Percentiles rank a stretch among this genome's conserved stretches.
Conservation (phyloP, 1,284 basidiomycete genomes). For the Malassezia equina region DNA sequence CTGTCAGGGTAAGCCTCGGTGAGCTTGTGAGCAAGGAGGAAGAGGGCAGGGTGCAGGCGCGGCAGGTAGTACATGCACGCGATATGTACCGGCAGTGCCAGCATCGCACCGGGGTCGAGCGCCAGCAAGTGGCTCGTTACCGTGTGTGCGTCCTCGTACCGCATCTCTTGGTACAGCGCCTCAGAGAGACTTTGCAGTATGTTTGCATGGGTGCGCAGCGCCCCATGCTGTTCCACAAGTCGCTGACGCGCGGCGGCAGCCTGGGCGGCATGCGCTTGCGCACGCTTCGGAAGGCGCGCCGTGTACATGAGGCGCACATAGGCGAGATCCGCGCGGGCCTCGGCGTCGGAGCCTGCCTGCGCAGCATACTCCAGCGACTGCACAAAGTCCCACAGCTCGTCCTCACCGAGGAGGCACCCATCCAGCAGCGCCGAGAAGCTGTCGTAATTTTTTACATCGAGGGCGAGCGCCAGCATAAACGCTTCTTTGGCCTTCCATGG, state of each 20-base stretch:
- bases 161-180: conserved; percentile 71
- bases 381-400: conserved; percentile 76
- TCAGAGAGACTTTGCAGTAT: conserved; percentile 85
- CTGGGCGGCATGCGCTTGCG: conserved; percentile 16
- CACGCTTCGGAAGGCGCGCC: conserved; percentile 69
- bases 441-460: conserved; percentile 97
- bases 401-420: conserved; percentile 56
- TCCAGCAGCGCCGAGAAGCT: conserved; percentile 81
- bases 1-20: conserved; percentile 81
- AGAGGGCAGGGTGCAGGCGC: conserved; percentile 79
- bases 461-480: conserved; percentile 83
- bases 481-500: conserved; percentile 77
- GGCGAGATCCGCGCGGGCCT: conserved; percentile 61
- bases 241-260: conserved; percentile 50
- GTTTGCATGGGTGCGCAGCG: conserved; percentile 75
- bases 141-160: conserved; percentile 84
- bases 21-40: conserved; percentile 88
- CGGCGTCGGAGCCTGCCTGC: conserved; percentile 57
- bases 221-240: conserved; percentile 56
- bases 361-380: conserved; percentile 69
- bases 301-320: conserved; percentile 87
- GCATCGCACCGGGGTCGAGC: conserved; percentile 31
- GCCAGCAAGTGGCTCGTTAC: conserved; percentile 56
- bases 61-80: conserved; percentile 94
- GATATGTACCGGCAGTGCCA: conserved; percentile 72